Evolutionary conservation across 202 grass and related monocot genomes (phyloP).

Genomic region (Panicum hallii): DNA sequence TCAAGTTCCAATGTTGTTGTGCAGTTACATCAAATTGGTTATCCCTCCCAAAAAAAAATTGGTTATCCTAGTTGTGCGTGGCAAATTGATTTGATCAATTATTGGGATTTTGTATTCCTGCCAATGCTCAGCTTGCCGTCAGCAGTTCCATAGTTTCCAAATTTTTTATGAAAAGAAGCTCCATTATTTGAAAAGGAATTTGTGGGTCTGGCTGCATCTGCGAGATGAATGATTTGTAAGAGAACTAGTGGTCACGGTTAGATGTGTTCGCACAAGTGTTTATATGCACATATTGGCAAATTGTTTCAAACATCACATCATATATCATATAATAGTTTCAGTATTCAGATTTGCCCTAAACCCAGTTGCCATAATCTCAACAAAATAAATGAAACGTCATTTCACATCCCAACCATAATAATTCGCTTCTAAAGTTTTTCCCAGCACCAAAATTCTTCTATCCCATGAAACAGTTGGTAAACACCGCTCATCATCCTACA

Average conservation of each 20-base stretch:
- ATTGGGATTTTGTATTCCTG: not conserved
- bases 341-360: not conserved
- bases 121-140: not conserved
- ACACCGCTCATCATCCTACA: not conserved
- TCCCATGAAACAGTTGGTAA: not conserved
- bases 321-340: not conserved
- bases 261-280: conserved; percentile 19
- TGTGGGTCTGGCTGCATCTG: not conserved
- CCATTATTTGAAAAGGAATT: not conserved
- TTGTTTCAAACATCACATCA: not conserved
- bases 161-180: not conserved
- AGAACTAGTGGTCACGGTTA: not conserved
- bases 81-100: conserved; percentile 11
- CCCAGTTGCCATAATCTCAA: too few species aligned
- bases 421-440: not conserved
- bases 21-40: not conserved
- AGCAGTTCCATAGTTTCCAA: not conserved
- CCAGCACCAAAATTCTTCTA: not conserved
- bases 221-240: not conserved
- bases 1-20: conserved; percentile 2
- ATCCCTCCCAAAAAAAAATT: too few species aligned
- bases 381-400: not conserved
- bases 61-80: not conserved
- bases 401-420: not conserved
- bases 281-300: not conserved